Percentiles rank a stretch among this genome's conserved stretches.
Evolutionary conservation across 1,139 yeast species (phyloP).

Genomic region (Nakaseomyces sp.): DNA sequence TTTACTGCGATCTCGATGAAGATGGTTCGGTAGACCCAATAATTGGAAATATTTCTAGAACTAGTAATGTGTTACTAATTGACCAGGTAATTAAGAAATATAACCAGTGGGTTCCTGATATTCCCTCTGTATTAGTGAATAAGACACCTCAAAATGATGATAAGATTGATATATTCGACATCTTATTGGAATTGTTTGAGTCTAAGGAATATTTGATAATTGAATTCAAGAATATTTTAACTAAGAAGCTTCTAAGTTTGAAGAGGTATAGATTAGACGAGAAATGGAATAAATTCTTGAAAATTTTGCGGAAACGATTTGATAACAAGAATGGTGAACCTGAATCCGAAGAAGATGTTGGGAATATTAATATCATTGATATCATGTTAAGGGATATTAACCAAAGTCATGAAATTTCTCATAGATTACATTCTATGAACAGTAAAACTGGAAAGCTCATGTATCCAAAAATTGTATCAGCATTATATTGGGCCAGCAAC

Average conservation of each 20-base stretch:
- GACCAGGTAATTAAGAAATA: slow-evolving; percentile 4
- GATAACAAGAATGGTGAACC: slow-evolving; percentile 6
- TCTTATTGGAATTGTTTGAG: slow-evolving; percentile 53
- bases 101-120: slow-evolving; percentile 4
- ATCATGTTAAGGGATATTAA: slow-evolving; percentile 76
- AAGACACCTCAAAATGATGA: neutral
- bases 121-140: neutral
- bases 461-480: slow-evolving; percentile 24
- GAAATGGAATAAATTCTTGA: slow-evolving; percentile 23
- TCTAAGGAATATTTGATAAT: slow-evolving; percentile 64
- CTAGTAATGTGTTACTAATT: neutral
- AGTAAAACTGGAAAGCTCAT: slow-evolving; percentile 13
- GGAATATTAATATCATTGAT: slow-evolving; percentile 58
- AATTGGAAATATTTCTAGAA: neutral
- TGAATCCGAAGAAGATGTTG: slow-evolving; percentile 13
- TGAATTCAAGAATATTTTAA: slow-evolving; percentile 62
- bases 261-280: slow-evolving; percentile 36
- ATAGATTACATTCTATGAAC: slow-evolving; percentile 21
- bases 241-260: slow-evolving; percentile 47
- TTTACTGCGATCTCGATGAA: slow-evolving; percentile 6
- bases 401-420: slow-evolving; percentile 41
- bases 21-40: slow-evolving; percentile 1
- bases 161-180: slow-evolving; percentile 69
- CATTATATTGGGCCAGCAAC: slow-evolving; percentile 24
- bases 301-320: slow-evolving; percentile 15